Evolutionary conservation across 75 land plant genomes (phyloP), one percentile per base, ranked within the genome.

Genomic region (Cunninghamia lanceolata): DNA sequence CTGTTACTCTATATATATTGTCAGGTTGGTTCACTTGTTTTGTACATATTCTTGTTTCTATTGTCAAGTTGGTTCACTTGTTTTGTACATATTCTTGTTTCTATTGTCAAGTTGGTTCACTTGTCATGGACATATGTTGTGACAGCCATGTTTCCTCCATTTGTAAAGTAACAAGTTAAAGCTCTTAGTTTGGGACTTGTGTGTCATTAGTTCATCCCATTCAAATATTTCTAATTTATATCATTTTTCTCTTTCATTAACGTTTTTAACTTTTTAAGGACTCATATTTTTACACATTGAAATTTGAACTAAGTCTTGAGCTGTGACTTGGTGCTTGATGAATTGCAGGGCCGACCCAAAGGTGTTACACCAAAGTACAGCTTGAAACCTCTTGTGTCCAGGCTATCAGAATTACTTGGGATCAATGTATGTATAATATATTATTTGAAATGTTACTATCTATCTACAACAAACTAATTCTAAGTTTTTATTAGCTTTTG

Each of bases 301-400:
- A 5, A 43, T 7, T 43, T 50, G 53, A n/a, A 19, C 11, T 42
- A 74, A 13, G 43, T 5, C 45, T 40, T 0, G 32, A 80, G 32
- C 42, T 14, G 0, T 45, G 46, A 43, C 15, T 11, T 80, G 34
- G 5, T 80, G 15, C 7, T 70, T 85, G 16, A 17, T 35, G 30
- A 47, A 80, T 87, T 87, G 16, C 90, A 95, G 96, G 96, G 96
- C 47, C 90, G 96, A 25, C 96, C 96, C n/a, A 95, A 95, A 46
- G 96, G 96, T 88, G 95, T 94, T 4, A 95, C 96, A 63, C 96
- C 95, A 74, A 95, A 95, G 86, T 95, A 87, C 87, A 93, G 96
- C 89, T 86, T 95, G 91, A 92, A 89, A 19, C 96, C 96, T 85
- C 91, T 95, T 70, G 96, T 95, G 4, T 91, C 96, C 32, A 85